Evolutionary conservation across 805 yeast genomes (phyloP), one percentile per base, ranked within the genome.

Genomic region (Metschnikowia arizonensis): DNA sequence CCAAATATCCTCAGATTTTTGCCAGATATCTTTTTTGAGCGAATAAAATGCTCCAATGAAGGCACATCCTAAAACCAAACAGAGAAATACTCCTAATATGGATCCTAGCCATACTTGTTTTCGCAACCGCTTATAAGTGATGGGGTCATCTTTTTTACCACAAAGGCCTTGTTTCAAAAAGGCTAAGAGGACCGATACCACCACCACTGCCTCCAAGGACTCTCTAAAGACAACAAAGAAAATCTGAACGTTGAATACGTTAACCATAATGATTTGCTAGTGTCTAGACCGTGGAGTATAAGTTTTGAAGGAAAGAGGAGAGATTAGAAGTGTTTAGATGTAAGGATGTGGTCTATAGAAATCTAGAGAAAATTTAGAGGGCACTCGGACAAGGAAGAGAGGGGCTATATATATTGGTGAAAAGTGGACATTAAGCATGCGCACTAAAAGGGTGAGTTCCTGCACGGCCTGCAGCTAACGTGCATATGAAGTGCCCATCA

Each of bases 221-320:
- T 91, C 98, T 76, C 98, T 84, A 65, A 91, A 84, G 47, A 89
- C 93, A 52, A 89, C 84, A 68, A 89, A 88, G 74, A 88, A 89
- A 52, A 89, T 83, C 56, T 79, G 82, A 34, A 79, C 82, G 60
- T 82, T 79, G 63, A 85, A 84, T 34, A 83, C 84, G 67, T 74
- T 61, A 28, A 64, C 76, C 79, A 74, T 74, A 28, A 35, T 56
- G 26, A 4, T n/a, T 15, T 28, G 31, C 31, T 28, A n/a, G 5
- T n/a, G n/a, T n/a, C n/a, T n/a, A n/a, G n/a, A n/a, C n/a, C n/a
- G n/a, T n/a, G n/a, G n/a, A n/a, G n/a, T n/a, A 11, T 5, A 28
- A 12, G 31, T 14, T 28, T 15, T 15, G 17, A 28, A 15, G 31
- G 24, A 8, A 28, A 28, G 15, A n/a, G 42, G 42, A 34, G 30